Evolutionary conservation across 768 basidiomycete genomes (phyloP), one percentile per base, ranked within the genome.

Genomic region (Psilocybe tampanensis): DNA sequence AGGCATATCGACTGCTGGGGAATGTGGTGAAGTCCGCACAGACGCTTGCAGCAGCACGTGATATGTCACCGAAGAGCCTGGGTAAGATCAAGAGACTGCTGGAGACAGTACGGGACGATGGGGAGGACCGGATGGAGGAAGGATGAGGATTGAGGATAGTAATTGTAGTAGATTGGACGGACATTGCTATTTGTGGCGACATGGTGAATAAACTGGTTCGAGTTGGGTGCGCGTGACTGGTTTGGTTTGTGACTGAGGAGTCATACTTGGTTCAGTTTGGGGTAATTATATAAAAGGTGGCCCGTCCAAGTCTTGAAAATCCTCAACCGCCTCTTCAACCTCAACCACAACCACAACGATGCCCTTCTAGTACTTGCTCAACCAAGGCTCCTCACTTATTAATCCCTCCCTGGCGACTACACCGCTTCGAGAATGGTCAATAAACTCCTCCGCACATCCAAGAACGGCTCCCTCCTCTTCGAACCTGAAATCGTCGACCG

Each of bases 11-110:
- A 45, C 78, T 91, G 63, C 74, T 90, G 54, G 93, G 93, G 33
- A 80, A 94, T 72, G 84, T 85, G 62, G 79, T 83, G 18, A 88
- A 91, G 72, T 88, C 94, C 47, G 90, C 92, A 55, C 87, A 90
- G 59, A 81, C 88, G 73, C 89, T 99, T 59, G 92, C 94, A 26
- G 80, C 89, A 36, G 97, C 95, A 63, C 87, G 95, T 60, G 97
- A 99, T 69, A 84, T 98, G 56, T 91, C 96, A 44, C 96, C 97
- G 41, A 94, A 96, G 76, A 90, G 90, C 68, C 74, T 87, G 58
- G 84, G 81, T 52, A 94, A 94, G 81, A 87, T 90, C 66, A 89
- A 85, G 77, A 90, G 86, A 70, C 77, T 92, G 61, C 78, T 89
- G 66, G 89, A 85, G 59, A 90, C 86, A 22, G 80, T 79, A 60